These are phyloP conservation scores for Torulaspora pretoriensis DNA, from an alignment of 1,139 yeast species.

Conservation along the genomic window DNA sequence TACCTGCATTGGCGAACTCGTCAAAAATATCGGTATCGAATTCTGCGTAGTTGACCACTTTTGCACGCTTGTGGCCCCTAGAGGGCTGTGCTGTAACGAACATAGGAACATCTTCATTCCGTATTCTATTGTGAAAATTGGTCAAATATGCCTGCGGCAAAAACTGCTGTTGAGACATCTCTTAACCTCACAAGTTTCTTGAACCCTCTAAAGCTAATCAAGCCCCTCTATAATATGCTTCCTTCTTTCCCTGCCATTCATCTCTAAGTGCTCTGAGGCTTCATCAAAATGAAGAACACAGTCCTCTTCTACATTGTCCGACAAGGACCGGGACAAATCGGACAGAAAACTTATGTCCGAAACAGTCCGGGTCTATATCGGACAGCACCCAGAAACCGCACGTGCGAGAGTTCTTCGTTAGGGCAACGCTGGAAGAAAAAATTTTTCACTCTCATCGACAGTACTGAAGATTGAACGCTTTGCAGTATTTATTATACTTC, in stretches of 20 bases:
- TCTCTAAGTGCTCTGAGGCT: too few species aligned
- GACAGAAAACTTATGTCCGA: not conserved
- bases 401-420: conserved; percentile 1
- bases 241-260: too few species aligned
- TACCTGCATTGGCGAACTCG: conserved; percentile 40
- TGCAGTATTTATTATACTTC: conserved; percentile 1
- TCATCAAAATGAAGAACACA: not conserved
- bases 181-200: not conserved
- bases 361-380: not conserved
- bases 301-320: not conserved
- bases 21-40: conserved; percentile 73
- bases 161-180: conserved; percentile 26
- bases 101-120: conserved; percentile 63
- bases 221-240: not conserved
- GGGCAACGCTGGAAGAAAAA: conserved; percentile 4
- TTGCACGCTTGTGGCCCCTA: conserved; percentile 73
- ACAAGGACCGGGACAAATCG: not conserved
- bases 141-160: conserved; percentile 75
- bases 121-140: conserved; percentile 61
- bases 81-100: conserved; percentile 70
- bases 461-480: not conserved
- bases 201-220: not conserved
- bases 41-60: conserved; percentile 81
- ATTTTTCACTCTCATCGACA: conserved; percentile 5
- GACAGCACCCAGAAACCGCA: conserved; percentile 5